A percentile compares a stretch with the other conserved stretches of the same genome.
Evolutionary conservation across 371 early-diverging fungal genomes (phyloP).

Genomic region (Mortierella sp.): DNA sequence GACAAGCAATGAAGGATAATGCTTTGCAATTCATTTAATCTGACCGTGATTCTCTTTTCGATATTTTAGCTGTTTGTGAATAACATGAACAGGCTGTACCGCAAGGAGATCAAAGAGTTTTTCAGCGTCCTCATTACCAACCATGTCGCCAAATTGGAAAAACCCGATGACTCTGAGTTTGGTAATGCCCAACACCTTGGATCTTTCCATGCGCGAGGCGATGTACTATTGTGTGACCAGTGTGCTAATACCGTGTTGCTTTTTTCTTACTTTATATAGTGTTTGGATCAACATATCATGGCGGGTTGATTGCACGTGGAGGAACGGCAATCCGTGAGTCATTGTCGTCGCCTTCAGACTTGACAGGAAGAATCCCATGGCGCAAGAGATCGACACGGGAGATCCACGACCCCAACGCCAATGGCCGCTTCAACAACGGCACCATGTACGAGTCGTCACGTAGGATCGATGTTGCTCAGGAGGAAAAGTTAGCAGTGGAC

Average conservation of each 20-base stretch:
- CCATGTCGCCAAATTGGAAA: constrained; percentile 50
- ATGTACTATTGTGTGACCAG: background rate
- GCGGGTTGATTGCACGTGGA: constrained; percentile 50
- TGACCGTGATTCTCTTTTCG: background rate
- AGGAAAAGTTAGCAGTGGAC: constrained; percentile 69
- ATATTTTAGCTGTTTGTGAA: constrained; percentile 66
- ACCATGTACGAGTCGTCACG: constrained; percentile 42
- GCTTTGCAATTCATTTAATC: background rate
- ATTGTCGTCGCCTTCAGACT: constrained; percentile 46
- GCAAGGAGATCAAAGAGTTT: constrained; percentile 73
- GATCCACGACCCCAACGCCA: constrained; percentile 10
- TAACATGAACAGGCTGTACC: constrained; percentile 70
- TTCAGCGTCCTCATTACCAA: constrained; percentile 39
- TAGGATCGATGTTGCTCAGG: constrained; percentile 59
- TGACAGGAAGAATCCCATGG: constrained; percentile 54
- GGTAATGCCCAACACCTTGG: constrained; percentile 27
- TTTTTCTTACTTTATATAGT: constrained; percentile 7
- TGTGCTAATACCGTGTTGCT: too few species aligned
- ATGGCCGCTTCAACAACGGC: constrained; percentile 20
- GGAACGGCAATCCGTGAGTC: constrained; percentile 55
- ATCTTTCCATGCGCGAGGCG: background rate
- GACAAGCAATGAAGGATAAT: background rate
- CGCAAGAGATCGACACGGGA: constrained; percentile 52
- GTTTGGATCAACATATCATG: constrained; percentile 54
- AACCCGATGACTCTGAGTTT: constrained; percentile 61